Conservation (phyloP, 305 asterid genomes). For the Fraxinus dipetala region DNA sequence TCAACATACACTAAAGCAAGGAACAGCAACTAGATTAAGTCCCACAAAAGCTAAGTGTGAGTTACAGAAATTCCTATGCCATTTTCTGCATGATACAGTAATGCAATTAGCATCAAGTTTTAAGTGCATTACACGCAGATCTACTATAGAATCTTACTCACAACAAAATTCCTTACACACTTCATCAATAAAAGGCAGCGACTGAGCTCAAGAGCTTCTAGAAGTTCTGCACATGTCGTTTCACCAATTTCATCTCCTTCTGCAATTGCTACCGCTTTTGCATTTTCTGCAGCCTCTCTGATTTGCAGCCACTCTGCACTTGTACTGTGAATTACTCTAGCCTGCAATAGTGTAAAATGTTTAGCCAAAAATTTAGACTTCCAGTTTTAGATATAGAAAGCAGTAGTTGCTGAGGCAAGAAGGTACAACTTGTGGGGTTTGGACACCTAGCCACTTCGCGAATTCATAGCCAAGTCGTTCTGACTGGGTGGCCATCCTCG, state of each 20-base stretch:
- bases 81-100: constrained; percentile 3
- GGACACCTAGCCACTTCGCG: constrained; percentile 99
- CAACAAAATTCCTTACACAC: constrained; percentile 38
- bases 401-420: constrained; percentile 35
- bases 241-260: constrained; percentile 92
- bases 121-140: constrained; percentile 22
- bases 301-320: constrained; percentile 88
- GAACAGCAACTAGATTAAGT: constrained; percentile 15
- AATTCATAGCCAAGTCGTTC: constrained; percentile 97
- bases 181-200: constrained; percentile 91
- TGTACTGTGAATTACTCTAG: constrained; percentile 82
- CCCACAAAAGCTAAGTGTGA: constrained; percentile 10
- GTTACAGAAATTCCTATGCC: constrained; percentile 18
- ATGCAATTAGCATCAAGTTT: constrained; percentile 17
- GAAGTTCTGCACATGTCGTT: constrained; percentile 90
- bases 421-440: constrained; percentile 90
- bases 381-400: constrained; percentile 21
- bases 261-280: constrained; percentile 58
- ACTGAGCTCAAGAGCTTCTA: constrained; percentile 99
- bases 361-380: constrained; percentile 6
- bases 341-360: constrained; percentile 42
- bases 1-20: constrained; percentile 2
- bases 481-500: constrained; percentile 99
- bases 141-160: constrained; percentile 21
- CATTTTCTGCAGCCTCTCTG: constrained; percentile 90